phyloP scores from a whole-genome alignment of 2,329 filamentous ascomycete genomes.

The Aspergillus bombycis region DNA sequence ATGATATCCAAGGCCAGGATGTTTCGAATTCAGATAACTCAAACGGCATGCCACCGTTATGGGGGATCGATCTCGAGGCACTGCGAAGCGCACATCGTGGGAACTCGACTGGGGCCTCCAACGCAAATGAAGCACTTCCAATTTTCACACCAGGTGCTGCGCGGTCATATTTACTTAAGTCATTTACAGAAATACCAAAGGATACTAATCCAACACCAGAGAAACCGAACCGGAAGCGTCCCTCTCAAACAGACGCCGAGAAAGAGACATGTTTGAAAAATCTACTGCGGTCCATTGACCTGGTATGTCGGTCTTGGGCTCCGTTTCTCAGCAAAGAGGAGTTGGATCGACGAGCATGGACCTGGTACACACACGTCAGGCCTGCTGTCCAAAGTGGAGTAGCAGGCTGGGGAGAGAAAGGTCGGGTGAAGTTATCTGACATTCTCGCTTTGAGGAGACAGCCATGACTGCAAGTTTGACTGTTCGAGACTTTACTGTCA shows the following conservation, averaged over 20 bases:
- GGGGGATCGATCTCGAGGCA: conserved; percentile 62
- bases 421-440: conserved; percentile 65
- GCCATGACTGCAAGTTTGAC: conserved; percentile 8
- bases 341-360: conserved; percentile 75
- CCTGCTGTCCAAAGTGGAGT: conserved; percentile 75
- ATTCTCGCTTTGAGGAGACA: conserved; percentile 55
- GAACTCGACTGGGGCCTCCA: conserved; percentile 22
- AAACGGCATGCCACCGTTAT: conserved; percentile 51
- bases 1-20: conserved; percentile 19
- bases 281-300: conserved; percentile 70
- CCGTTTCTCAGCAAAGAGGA: conserved; percentile 65
- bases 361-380: conserved; percentile 77
- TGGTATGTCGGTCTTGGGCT: conserved; percentile 75
- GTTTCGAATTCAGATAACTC: conserved; percentile 12
- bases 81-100: conserved; percentile 51
- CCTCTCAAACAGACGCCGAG: conserved; percentile 57
- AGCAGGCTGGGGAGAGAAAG: conserved; percentile 83
- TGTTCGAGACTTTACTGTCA: background rate
- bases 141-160: conserved; percentile 76
- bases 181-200: conserved; percentile 36
- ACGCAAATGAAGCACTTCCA: conserved; percentile 58
- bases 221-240: conserved; percentile 51
- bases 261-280: conserved; percentile 71
- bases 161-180: conserved; percentile 58
- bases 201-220: conserved; percentile 20